These are phyloP conservation scores for Penicillium flavigenum DNA, from an alignment of 495 filamentous ascomycete species.

Conservation along the genomic window DNA sequence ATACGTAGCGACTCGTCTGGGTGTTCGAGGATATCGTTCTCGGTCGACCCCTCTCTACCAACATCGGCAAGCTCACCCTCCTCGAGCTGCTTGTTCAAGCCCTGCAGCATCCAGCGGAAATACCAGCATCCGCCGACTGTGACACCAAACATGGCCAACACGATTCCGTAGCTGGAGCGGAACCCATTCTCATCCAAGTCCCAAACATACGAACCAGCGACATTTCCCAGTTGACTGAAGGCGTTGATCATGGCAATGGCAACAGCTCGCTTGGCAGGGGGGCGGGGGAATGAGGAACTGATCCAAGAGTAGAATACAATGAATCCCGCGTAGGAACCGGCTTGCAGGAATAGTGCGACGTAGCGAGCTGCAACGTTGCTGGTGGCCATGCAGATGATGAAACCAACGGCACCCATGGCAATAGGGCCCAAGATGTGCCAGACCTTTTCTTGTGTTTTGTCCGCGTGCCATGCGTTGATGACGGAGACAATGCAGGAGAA, in stretches of 20 bases:
- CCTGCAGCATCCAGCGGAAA: constrained; percentile 58
- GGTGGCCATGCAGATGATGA: constrained; percentile 72
- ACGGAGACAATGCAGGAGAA: constrained; percentile 69
- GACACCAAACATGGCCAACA: constrained; percentile 38
- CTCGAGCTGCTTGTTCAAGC: constrained; percentile 68
- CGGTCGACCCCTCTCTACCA: constrained; percentile 13
- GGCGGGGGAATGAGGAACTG: constrained; percentile 72
- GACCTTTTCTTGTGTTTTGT: constrained; percentile 66
- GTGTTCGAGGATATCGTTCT: constrained; percentile 22
- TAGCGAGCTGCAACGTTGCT: constrained; percentile 65
- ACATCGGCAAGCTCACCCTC: constrained; percentile 21
- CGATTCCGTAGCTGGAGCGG: constrained; percentile 39
- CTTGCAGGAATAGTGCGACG: constrained; percentile 79
- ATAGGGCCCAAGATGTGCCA: constrained; percentile 71
- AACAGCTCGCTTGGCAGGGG: constrained; percentile 79
- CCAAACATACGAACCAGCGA: constrained; percentile 38
- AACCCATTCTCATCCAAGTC: constrained; percentile 32
- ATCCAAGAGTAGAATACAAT: constrained; percentile 79
- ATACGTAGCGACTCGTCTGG: constrained; percentile 31
- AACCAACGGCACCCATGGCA: constrained; percentile 64
- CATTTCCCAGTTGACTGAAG: constrained; percentile 50
- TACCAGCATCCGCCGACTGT: constrained; percentile 34
- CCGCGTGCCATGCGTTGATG: constrained; percentile 75
- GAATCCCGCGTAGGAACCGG: constrained; percentile 54
- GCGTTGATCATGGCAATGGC: constrained; percentile 82